Conservation (phyloP, 2,329 filamentous ascomycete species). For the Parastagonospora avenae region DNA sequence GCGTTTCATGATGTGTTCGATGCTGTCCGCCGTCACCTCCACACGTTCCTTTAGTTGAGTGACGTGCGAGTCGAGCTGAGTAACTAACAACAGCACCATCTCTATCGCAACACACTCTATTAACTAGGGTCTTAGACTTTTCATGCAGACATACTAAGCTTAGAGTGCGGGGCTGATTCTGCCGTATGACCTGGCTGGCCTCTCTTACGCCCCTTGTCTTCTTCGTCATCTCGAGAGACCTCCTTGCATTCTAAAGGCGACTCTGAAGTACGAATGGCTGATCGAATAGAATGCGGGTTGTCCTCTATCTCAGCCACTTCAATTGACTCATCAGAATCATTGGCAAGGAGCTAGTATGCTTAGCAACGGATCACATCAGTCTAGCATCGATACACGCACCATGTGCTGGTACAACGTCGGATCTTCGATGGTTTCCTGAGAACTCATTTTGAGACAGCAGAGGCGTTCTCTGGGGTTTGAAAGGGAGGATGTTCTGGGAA, state of each 20-base stretch:
- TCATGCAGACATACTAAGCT: neutral
- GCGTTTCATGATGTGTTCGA: neutral
- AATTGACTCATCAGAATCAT: neutral
- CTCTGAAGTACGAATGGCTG: neutral
- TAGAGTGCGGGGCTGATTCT: neutral
- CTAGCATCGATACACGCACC: constrained; percentile 5
- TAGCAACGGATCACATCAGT: constrained; percentile 4
- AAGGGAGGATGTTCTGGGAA: constrained; percentile 3
- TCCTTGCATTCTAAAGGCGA: neutral
- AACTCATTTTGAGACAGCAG: constrained; percentile 1
- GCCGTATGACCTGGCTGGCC: neutral
- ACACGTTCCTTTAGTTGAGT: constrained; percentile 1
- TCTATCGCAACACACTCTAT: neutral
- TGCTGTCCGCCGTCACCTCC: constrained; percentile 1
- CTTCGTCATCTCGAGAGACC: neutral
- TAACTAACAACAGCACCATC: neutral
- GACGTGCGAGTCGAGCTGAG: neutral
- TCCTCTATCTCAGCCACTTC: neutral
- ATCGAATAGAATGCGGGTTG: neutral
- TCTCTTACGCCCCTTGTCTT: neutral
- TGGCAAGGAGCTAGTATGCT: constrained; percentile 1
- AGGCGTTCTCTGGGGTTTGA: constrained; percentile 4
- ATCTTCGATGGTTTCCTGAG: constrained; percentile 5
- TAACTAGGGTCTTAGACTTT: neutral
- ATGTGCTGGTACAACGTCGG: constrained; percentile 3